Evolutionary conservation across 2,329 filamentous ascomycete species (phyloP).

Genomic region (Arthrobotrys pseudoclavata): DNA sequence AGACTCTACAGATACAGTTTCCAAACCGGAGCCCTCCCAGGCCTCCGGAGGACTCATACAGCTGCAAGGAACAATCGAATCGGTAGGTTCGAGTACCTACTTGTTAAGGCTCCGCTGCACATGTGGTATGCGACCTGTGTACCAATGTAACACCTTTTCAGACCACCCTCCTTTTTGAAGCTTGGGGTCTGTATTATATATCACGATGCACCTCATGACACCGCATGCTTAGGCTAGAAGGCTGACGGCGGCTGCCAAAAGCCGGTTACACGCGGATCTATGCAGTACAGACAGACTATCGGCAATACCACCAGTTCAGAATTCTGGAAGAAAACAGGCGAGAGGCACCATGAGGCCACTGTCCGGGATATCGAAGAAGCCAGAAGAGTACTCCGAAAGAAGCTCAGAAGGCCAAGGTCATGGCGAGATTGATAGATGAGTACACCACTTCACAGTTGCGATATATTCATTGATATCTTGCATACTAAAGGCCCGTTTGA

Average conservation of each 20-base stretch:
- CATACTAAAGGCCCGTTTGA: slow-evolving; percentile 31
- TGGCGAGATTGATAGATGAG: slow-evolving; percentile 43
- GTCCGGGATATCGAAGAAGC: slow-evolving; percentile 34
- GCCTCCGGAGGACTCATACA: slow-evolving; percentile 41
- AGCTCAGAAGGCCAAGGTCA: slow-evolving; percentile 19
- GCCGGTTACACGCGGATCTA: slow-evolving; percentile 46
- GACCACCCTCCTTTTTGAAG: slow-evolving; percentile 18
- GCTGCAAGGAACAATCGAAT: slow-evolving; percentile 59
- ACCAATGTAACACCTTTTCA: slow-evolving; percentile 20
- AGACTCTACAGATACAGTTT: slow-evolving; percentile 10
- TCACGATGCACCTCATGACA: slow-evolving; percentile 39
- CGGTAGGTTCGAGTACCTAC: slow-evolving; percentile 42
- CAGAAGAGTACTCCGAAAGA: slow-evolving; percentile 26
- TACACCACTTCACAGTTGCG: slow-evolving; percentile 11
- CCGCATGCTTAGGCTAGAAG: slow-evolving; percentile 7
- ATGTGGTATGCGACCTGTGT: slow-evolving; percentile 31
- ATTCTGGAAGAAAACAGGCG: slow-evolving; percentile 36
- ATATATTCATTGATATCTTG: slow-evolving; percentile 10
- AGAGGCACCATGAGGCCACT: slow-evolving; percentile 17
- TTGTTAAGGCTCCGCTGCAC: slow-evolving; percentile 28
- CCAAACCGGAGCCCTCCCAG: slow-evolving; percentile 48
- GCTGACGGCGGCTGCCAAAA: slow-evolving; percentile 20
- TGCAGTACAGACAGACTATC: slow-evolving; percentile 21
- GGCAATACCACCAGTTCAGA: slow-evolving; percentile 41
- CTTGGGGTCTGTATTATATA: slow-evolving; percentile 5